Base-by-base conservation (phyloP, 1,284 basidiomycete genomes). In the Malassezia caprae region DNA sequence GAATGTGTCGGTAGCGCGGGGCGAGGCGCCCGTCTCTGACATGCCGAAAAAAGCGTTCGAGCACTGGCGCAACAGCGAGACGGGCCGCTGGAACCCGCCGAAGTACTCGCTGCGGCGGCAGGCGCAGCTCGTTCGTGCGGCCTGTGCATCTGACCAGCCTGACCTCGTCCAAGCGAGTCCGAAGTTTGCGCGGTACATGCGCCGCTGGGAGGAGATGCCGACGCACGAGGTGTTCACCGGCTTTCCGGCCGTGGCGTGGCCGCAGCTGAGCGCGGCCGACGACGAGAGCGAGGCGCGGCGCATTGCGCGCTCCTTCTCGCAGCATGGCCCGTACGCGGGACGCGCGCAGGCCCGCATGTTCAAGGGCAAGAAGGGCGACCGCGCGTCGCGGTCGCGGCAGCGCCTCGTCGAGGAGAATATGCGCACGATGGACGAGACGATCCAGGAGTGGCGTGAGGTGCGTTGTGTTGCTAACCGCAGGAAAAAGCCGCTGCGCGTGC, bases 1-100 rank as follows among this genome's bases (percentile, higher is more conserved):
- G 5, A 23, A 54, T 30, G 32, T 47, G 4, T 39, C 46, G 3
- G 24, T 30, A 2, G 45, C 51, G 19, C 28, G 43, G 4, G 50
- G 50, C 0, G 3, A 51, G 26, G 40, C 47, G 34, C 40, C 35
- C 23, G 41, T 44, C 15, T 28, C 51, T 12, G 43, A 54, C 32
- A 31, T 46, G 19, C 19, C 43, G 7, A 28, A 40, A 30, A 52
- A 48, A 30, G 34, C 46, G 12, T 58, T 58, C 32, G 44, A 24
- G 48, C 56, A 53, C 43, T 54, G 51, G 51, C 53, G 53, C 32
- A 48, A 50, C 26, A 31, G 40, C 15, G 31, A 42, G 12, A 53
- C 64, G 17, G 61, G 59, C n/a, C 58, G 55, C 31, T 68, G 66
- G 66, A 39, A 50, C 0, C 66, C 66, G 8, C 62, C 66, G 1